These are phyloP conservation scores for Ophiostoma perfectum DNA, from an alignment of 2,329 filamentous ascomycete species.

Conservation along the genomic window DNA sequence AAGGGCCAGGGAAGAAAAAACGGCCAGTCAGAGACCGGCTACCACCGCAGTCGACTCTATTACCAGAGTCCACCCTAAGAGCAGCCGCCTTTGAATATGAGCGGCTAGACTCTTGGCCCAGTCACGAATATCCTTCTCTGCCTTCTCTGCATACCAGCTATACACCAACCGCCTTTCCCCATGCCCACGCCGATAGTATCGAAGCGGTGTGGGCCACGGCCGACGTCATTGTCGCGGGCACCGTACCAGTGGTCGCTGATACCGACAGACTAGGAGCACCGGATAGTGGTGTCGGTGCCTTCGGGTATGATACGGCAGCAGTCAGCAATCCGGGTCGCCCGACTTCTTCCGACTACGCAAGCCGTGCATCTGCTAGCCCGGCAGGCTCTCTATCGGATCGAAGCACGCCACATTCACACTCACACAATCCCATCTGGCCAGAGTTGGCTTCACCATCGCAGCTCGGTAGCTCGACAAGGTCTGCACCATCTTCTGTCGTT, in stretches of 20 bases:
- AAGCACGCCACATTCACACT: background rate
- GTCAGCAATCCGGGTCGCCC: background rate
- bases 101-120: background rate
- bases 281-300: no score
- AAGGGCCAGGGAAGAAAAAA: background rate
- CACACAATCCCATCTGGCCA: no score
- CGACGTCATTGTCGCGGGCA: background rate
- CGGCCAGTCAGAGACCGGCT: background rate
- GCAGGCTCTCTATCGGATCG: background rate
- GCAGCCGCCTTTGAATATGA: background rate
- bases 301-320: no score
- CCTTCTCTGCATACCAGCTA: background rate
- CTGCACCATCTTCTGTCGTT: no score
- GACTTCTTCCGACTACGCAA: background rate
- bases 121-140: background rate
- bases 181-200: background rate
- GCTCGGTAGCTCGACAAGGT: no score
- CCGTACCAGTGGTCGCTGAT: background rate
- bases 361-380: background rate
- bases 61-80: background rate
- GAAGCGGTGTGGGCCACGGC: background rate
- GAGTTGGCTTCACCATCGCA: no score
- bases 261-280: no score
- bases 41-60: background rate
- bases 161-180: background rate